A percentile compares a stretch with the other conserved stretches of the same genome.
Conservation (phyloP, 2,329 filamentous ascomycete genomes). For the Nigrospora sphaerica region DNA sequence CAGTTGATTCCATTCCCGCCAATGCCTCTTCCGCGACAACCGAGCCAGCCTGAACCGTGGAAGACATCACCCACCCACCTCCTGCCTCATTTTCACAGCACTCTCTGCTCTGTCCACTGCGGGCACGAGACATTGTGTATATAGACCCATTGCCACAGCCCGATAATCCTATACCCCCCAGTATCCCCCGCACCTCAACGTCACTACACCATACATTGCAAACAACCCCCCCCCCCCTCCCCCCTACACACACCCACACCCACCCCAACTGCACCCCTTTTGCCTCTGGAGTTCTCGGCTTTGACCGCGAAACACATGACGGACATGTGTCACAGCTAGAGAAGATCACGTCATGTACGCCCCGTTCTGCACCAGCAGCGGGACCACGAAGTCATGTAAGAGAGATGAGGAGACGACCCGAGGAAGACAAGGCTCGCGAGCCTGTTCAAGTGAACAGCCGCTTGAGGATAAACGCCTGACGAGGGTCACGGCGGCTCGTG, state of each 20-base stretch:
- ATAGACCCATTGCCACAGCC: conserved; percentile 18
- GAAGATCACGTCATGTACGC: conserved; percentile 27
- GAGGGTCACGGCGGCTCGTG: not conserved
- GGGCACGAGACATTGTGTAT: conserved; percentile 19
- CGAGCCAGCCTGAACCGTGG: conserved; percentile 8
- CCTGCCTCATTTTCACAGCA: conserved; percentile 3
- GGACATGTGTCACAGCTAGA: conserved; percentile 22
- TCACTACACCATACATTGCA: conserved; percentile 15
- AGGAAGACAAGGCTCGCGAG: conserved; percentile 6
- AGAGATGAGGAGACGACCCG: conserved; percentile 13
- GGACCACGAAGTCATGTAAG: conserved; percentile 29
- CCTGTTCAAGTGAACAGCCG: conserved; percentile 21
- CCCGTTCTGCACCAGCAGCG: conserved; percentile 11
- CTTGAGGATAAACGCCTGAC: too few relatives aligned
- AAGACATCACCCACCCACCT: conserved; percentile 4
- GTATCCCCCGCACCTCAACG: conserved; percentile 12
- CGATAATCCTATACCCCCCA: conserved; percentile 23
- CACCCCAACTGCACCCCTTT: conserved; percentile 11
- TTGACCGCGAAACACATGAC: conserved; percentile 21
- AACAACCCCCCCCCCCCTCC: conserved; percentile 9
- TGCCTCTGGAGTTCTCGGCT: conserved; percentile 25
- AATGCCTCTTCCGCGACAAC: too few relatives aligned
- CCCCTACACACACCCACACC: conserved; percentile 8
- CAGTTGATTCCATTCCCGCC: too few relatives aligned
- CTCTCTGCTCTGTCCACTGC: conserved; percentile 5